Evolutionary conservation across 1,284 basidiomycete species (phyloP).

Genomic region (Apiotrichum siamense): DNA sequence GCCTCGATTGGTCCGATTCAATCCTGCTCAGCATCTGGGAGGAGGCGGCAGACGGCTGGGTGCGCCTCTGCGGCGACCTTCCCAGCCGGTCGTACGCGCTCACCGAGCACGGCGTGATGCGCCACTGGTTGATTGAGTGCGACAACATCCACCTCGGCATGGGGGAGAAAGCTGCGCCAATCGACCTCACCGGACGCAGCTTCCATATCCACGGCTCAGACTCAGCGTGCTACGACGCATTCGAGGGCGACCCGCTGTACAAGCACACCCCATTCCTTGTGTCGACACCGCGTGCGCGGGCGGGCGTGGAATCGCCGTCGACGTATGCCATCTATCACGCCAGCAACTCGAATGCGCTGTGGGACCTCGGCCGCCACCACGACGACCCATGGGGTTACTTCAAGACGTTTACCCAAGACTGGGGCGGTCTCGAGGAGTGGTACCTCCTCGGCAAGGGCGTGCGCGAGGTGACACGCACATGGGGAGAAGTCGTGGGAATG

Average conservation of each 20-base stretch:
- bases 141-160: conserved; percentile 45
- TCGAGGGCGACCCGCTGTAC: conserved; percentile 48
- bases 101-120: conserved; percentile 43
- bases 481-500: conserved; percentile 42
- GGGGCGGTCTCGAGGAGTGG: conserved; percentile 48
- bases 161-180: conserved; percentile 48
- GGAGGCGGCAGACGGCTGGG: conserved; percentile 22
- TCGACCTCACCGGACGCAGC: conserved; percentile 41
- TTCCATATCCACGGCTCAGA: conserved; percentile 44
- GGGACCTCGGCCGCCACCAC: conserved; percentile 46
- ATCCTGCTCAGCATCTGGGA: conserved; percentile 37
- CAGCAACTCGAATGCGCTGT: conserved; percentile 43
- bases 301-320: conserved; percentile 25
- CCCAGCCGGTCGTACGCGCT: conserved; percentile 44
- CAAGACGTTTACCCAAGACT: conserved; percentile 46
- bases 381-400: conserved; percentile 49
- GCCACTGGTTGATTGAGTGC: conserved; percentile 33
- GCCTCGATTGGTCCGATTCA: conserved; percentile 29
- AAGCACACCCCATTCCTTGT: conserved; percentile 50
- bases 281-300: conserved; percentile 27
- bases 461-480: conserved; percentile 37
- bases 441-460: conserved; percentile 43
- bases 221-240: conserved; percentile 47
- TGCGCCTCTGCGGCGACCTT: conserved; percentile 39
- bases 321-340: conserved; percentile 47